Conservation (phyloP, 164 flowering plant species). For the Tinospora cordifolia region DNA sequence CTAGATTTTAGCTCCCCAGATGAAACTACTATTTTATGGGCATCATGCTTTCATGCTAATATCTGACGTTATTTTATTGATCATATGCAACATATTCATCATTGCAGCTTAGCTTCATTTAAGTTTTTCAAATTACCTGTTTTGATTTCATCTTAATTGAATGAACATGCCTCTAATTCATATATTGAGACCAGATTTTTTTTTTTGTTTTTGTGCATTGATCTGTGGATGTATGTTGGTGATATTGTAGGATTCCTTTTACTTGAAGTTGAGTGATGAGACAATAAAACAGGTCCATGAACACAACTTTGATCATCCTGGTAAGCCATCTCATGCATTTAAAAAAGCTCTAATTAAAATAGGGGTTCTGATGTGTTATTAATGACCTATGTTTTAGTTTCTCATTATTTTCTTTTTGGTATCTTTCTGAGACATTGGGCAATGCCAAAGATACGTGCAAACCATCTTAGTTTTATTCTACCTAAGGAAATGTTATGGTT, state of each 20-base stretch:
- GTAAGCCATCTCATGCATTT: conserved; percentile 24
- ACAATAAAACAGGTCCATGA: conserved; percentile 34
- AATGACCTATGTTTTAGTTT: not conserved
- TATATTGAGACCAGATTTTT: not conserved
- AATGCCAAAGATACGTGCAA: no score
- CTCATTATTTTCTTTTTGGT: no score
- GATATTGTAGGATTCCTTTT: conserved; percentile 64
- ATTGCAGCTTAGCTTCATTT: not conserved
- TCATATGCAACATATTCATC: not conserved
- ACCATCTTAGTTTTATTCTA: no score
- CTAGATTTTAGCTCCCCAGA: not conserved
- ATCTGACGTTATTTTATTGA: not conserved
- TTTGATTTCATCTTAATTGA: not conserved
- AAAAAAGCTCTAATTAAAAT: not conserved
- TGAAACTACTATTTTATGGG: not conserved
- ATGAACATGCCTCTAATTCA: not conserved
- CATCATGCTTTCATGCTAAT: not conserved
- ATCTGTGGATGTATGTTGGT: not conserved
- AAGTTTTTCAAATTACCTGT: not conserved
- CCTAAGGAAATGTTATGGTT: not conserved
- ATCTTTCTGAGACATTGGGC: no score
- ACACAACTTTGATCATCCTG: conserved; percentile 75
- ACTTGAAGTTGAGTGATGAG: conserved; percentile 40
- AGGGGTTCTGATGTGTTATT: not conserved
- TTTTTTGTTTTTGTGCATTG: no score